phyloP scores from a whole-genome alignment of 2,329 filamentous ascomycete genomes.

The Cladobotryum mycophilum region DNA sequence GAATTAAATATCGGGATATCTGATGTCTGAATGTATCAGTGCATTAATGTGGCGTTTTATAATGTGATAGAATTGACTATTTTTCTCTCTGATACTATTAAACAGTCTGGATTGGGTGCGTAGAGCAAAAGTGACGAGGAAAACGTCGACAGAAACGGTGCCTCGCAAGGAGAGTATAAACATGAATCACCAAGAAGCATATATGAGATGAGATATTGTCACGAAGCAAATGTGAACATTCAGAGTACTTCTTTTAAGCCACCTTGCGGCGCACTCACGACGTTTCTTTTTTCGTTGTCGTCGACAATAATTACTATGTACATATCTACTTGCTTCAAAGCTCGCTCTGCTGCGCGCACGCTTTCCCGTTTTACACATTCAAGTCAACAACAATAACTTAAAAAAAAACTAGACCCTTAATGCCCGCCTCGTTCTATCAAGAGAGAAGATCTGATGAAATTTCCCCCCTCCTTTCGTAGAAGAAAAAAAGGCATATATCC shows the following conservation, averaged over 20 bases:
- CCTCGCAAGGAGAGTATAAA: no score
- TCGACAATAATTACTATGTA: conserved; percentile 10
- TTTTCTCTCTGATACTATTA: not conserved
- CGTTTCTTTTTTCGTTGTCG: not conserved
- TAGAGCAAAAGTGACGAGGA: no score
- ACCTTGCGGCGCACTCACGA: not conserved
- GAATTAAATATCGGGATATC: conserved; percentile 1
- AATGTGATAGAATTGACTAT: conserved; percentile 7
- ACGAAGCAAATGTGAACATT: not conserved
- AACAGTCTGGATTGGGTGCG: not conserved
- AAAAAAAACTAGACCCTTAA: no score
- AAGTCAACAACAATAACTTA: not conserved
- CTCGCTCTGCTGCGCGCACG: not conserved
- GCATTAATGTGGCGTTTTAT: conserved; percentile 10
- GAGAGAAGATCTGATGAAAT: not conserved
- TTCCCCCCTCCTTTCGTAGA: not conserved
- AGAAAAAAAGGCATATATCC: not conserved
- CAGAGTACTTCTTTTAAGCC: no score
- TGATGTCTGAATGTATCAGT: conserved; percentile 4
- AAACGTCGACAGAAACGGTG: no score
- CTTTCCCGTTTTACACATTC: not conserved
- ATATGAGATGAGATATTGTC: not conserved
- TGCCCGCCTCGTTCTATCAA: not conserved
- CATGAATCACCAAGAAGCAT: not conserved
- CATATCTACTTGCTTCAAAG: conserved; percentile 3